These are phyloP conservation scores for Fusarium sp. DNA, from an alignment of 2,329 filamentous ascomycete genomes.

Conservation along the genomic window DNA sequence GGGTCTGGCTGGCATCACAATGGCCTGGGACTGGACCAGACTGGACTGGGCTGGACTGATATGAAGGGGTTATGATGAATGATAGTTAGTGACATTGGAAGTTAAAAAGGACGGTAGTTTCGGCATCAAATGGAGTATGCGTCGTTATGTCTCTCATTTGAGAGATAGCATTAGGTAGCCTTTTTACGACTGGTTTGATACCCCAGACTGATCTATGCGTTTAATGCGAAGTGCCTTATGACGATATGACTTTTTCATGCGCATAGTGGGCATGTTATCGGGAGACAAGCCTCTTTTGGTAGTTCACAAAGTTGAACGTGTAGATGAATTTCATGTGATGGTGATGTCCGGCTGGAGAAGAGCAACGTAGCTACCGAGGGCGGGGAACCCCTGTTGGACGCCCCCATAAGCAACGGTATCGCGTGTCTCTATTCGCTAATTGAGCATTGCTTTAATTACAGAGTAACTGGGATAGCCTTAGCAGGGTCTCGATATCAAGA, in stretches of 20 bases:
- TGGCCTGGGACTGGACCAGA: background rate
- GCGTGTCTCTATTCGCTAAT: conserved; percentile 7
- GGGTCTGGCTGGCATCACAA: background rate
- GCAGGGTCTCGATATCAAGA: conserved; percentile 16
- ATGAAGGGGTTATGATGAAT: conserved; percentile 25
- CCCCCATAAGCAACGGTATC: background rate
- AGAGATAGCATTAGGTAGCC: conserved; percentile 26
- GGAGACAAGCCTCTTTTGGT: background rate
- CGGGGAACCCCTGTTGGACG: conserved; percentile 31
- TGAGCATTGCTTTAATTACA: conserved; percentile 29
- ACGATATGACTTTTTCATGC: background rate
- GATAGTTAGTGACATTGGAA: conserved; percentile 22
- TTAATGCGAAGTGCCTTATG: background rate
- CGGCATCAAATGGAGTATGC: conserved; percentile 31
- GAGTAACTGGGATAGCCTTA: conserved; percentile 25
- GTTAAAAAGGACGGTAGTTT: conserved; percentile 21
- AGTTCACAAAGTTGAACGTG: background rate
- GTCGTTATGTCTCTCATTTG: conserved; percentile 4
- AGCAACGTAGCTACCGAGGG: conserved; percentile 14
- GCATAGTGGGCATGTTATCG: background rate
- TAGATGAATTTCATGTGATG: conserved; percentile 20
- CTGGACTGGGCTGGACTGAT: background rate
- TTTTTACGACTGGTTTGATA: conserved; percentile 35
- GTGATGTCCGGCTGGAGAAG: conserved; percentile 6
- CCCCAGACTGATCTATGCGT: background rate